These are phyloP conservation scores for Colletotrichum sp. DNA, from an alignment of 2,329 filamentous ascomycete species.

Conservation along the genomic window DNA sequence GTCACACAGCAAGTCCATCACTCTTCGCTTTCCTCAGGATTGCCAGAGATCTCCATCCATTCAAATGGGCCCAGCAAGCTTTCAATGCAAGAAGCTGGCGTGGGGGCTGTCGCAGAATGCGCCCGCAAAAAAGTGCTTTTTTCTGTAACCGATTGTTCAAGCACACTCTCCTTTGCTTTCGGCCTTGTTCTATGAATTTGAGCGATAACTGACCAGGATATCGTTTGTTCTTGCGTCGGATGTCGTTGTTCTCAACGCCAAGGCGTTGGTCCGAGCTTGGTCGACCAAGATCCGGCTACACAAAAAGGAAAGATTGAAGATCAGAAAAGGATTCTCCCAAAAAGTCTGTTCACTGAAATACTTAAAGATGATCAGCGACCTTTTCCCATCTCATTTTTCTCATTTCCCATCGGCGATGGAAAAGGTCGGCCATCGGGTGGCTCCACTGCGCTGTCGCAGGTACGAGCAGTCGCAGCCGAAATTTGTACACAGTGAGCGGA, in stretches of 20 bases:
- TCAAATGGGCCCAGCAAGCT: no score
- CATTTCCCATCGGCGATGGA: neutral
- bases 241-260: neutral
- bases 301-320: neutral
- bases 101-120: no score
- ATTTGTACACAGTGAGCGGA: neutral
- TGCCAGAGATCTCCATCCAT: no score
- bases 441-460: neutral
- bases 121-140: no score
- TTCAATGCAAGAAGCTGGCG: no score
- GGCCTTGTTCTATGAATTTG: neutral
- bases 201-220: neutral
- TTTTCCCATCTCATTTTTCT: neutral
- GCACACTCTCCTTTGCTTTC: no score
- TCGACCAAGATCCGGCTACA: neutral
- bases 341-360: rapidly evolving
- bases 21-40: no score
- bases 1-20: no score
- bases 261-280: neutral
- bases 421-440: neutral
- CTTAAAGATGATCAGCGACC: neutral
- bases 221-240: neutral
- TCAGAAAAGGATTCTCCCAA: rapidly evolving
- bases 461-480: neutral
- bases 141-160: no score